Evolutionary conservation across 148 eudicot genomes (phyloP), one percentile per base, ranked within the genome.

Genomic region (Rheum nobile): DNA sequence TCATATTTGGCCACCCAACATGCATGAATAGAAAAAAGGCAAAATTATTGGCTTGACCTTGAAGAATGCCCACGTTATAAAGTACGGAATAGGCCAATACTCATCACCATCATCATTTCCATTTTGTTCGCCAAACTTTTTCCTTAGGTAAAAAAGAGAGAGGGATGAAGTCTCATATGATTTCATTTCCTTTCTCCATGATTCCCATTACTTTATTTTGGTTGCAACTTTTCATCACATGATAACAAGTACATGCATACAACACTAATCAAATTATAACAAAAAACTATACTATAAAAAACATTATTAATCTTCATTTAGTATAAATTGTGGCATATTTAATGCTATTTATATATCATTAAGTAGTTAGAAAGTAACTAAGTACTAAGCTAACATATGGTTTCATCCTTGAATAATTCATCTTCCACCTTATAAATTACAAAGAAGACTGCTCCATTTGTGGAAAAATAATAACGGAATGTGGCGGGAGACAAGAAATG

Each of bases 41-140:
- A 32, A 65, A 65, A 31, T 31, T 6, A 65, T 1, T 57, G 14
- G 39, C 39, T 65, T 65, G 69, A 34, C 21, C 21, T 65, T 65
- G 69, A 65, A 65, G 69, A 13, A 26, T 65, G 39, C 38, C 69
- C 69, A 65, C 69, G 69, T 65, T 65, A 7, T 65, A 32, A 16
- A 41, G 43, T 41, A 9, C 11, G 4, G 2, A 41, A 34, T 22
- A 9, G 31, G 4, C 65, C 65, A 55, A 48, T 26, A 26, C 19
- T 31, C 6, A 61, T 61, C 68, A 61, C 35, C 3, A 61, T 61
- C 37, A 65, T 13, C 11, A 26, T 28, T 29, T 11, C 34, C 28
- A 54, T 59, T 28, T 61, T 61, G 35, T 61, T 61, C 19, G 12
- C 28, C 35, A 61, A 61, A 28, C 67, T 63, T 63, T 54, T 55